A percentile compares a stretch with the other conserved stretches of the same genome.
Conservation (phyloP, 805 yeast species). For the Candida railenensis region DNA sequence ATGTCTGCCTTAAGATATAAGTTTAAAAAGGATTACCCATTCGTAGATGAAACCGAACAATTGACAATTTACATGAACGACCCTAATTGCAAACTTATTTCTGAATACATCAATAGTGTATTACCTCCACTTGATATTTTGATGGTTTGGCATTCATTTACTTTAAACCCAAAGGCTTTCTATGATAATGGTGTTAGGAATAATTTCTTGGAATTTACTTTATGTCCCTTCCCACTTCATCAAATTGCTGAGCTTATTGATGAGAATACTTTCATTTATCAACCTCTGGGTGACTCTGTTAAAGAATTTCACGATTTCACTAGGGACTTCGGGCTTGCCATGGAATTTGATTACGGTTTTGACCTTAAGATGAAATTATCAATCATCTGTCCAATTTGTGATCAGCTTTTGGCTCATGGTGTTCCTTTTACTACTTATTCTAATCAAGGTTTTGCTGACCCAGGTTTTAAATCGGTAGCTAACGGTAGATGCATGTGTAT, state of each 20-base stretch:
- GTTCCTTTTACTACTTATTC: constrained; percentile 10
- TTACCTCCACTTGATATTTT: constrained; percentile 23
- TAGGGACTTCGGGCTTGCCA: constrained; percentile 1
- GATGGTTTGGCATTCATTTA: constrained; percentile 23
- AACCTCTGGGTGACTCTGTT: constrained; percentile 8
- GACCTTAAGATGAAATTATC: constrained; percentile 5
- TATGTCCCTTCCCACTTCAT: constrained; percentile 18
- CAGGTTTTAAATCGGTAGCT: constrained; percentile 5
- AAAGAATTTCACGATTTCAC: constrained; percentile 9
- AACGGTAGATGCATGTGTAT: constrained; percentile 5
- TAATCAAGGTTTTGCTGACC: constrained; percentile 15
- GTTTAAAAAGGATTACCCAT: not conserved
- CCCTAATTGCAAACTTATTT: not conserved
- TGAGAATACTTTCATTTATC: constrained; percentile 11
- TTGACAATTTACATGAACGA: constrained; percentile 3
- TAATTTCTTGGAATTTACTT: constrained; percentile 13
- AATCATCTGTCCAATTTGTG: constrained; percentile 15
- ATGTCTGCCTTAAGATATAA: constrained; percentile 13
- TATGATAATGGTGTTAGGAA: constrained; percentile 16
- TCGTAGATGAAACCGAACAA: constrained; percentile 4
- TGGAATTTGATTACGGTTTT: constrained; percentile 5
- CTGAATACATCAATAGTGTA: constrained; percentile 3
- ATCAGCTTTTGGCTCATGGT: constrained; percentile 7
- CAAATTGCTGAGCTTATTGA: constrained; percentile 9
- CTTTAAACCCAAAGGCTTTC: constrained; percentile 16